Evolutionary conservation across 1,284 basidiomycete genomes (phyloP).

Genomic region (Paramarasmius palmivorus): DNA sequence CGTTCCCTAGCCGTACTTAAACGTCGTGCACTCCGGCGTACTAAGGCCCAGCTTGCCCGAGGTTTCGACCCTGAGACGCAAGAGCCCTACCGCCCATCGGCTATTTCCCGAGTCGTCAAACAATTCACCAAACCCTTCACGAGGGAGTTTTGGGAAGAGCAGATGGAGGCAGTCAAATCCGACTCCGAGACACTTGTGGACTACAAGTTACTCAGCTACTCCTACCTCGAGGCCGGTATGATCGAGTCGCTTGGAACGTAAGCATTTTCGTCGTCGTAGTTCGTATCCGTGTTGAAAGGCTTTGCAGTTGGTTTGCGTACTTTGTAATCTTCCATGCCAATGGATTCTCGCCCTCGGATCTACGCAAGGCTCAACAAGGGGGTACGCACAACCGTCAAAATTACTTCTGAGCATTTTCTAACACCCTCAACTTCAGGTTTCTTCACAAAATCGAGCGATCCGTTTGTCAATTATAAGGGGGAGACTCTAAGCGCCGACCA

Average conservation of each 20-base stretch:
- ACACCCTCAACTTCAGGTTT: slow-evolving; percentile 30
- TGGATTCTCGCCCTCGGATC: slow-evolving; percentile 60
- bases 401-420: slow-evolving; percentile 18
- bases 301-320: slow-evolving; percentile 54
- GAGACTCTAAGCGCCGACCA: slow-evolving; percentile 41
- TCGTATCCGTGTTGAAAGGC: too few relatives aligned
- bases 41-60: slow-evolving; percentile 44
- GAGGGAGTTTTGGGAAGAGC: slow-evolving; percentile 57
- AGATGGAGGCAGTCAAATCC: slow-evolving; percentile 39
- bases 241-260: slow-evolving; percentile 56
- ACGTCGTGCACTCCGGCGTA: slow-evolving; percentile 55
- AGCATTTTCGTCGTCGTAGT: slow-evolving; percentile 29
- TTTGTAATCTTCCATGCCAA: slow-evolving; percentile 66
- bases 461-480: slow-evolving; percentile 57
- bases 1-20: slow-evolving; percentile 56
- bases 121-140: slow-evolving; percentile 58
- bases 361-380: slow-evolving; percentile 48
- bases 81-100: slow-evolving; percentile 19
- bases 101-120: slow-evolving; percentile 40
- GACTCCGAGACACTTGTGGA: slow-evolving; percentile 66
- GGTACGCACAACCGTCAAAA: slow-evolving; percentile 22
- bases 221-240: slow-evolving; percentile 64
- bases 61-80: slow-evolving; percentile 55
- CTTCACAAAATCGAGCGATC: slow-evolving; percentile 49
- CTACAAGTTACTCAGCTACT: slow-evolving; percentile 59